phyloP scores from a whole-genome alignment of 1,284 basidiomycete species.

The Agaricales sp. region DNA sequence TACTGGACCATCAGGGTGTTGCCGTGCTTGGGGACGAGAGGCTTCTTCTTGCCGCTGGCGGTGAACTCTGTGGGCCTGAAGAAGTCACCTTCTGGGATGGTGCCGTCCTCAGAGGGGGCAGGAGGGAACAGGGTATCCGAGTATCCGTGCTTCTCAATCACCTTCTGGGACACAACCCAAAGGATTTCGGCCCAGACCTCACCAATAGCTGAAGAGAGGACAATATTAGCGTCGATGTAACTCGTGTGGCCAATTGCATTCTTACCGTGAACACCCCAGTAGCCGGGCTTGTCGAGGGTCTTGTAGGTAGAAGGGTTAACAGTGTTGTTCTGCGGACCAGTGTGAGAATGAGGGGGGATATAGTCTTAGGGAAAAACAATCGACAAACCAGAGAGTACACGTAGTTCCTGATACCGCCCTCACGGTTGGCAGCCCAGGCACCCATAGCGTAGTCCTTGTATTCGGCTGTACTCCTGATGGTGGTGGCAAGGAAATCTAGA shows the following conservation, averaged over 20 bases:
- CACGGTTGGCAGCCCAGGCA: slow-evolving; percentile 82
- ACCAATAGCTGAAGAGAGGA: slow-evolving; percentile 50
- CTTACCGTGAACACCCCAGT: slow-evolving; percentile 74
- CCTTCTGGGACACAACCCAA: slow-evolving; percentile 69
- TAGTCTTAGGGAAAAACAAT: not conserved
- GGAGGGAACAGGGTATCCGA: slow-evolving; percentile 77
- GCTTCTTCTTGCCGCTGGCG: slow-evolving; percentile 31
- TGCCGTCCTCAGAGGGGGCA: slow-evolving; percentile 44
- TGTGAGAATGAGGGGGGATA: not conserved
- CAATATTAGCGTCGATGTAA: not conserved
- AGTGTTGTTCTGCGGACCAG: slow-evolving; percentile 38
- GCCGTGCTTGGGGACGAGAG: slow-evolving; percentile 82
- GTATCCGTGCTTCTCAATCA: slow-evolving; percentile 80
- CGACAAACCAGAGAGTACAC: slow-evolving; percentile 59
- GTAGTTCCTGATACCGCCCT: slow-evolving; percentile 80
- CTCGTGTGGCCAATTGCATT: not conserved
- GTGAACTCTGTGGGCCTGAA: slow-evolving; percentile 38
- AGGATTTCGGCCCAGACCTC: slow-evolving; percentile 96
- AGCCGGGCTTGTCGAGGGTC: slow-evolving; percentile 89
- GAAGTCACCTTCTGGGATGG: slow-evolving; percentile 61
- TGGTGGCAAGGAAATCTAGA: slow-evolving; percentile 77
- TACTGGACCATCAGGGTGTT: slow-evolving; percentile 80
- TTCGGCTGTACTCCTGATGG: slow-evolving; percentile 63
- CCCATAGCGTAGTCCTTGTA: slow-evolving; percentile 87
- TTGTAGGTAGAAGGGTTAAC: slow-evolving; percentile 91